Percentiles rank a stretch among this genome's conserved stretches.
These are phyloP conservation scores for Pecoramyces ruminantium DNA, from an alignment of 192 early-diverging fungal genomes.

Conservation along the genomic window DNA sequence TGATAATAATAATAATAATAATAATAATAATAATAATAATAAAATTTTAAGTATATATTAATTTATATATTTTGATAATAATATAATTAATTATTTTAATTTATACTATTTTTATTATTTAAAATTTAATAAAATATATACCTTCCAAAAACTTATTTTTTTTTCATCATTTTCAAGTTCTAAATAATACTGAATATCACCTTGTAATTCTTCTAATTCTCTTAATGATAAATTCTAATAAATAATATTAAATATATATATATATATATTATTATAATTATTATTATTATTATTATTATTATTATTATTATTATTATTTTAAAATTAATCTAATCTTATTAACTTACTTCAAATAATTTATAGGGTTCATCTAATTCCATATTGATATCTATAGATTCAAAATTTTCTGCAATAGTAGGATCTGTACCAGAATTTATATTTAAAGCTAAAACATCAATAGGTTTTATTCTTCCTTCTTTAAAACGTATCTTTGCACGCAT, in stretches of 20 bases:
- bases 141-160: conserved; percentile 71
- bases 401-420: conserved; percentile 35
- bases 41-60: background rate
- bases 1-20: too few species aligned
- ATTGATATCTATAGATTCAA: conserved; percentile 57
- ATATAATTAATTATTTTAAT: background rate
- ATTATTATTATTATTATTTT: too few species aligned
- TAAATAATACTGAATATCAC: conserved; percentile 80
- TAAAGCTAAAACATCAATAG: conserved; percentile 85
- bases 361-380: conserved; percentile 83
- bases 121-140: too few species aligned
- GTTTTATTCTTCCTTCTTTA: conserved; percentile 65
- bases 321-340: too few species aligned
- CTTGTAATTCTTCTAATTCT: conserved; percentile 61
- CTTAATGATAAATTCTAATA: conserved; percentile 35
- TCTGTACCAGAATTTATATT: conserved; percentile 69
- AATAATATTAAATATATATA: too few species aligned
- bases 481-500: conserved; percentile 82
- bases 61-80: background rate
- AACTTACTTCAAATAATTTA: conserved; percentile 36
- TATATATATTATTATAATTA: too few species aligned
- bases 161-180: conserved; percentile 59
- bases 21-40: too few species aligned
- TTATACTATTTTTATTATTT: too few species aligned
- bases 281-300: too few species aligned